Evolutionary conservation across 73 alveolate genomes (phyloP).

Genomic region (Paramecium biaurelia): DNA sequence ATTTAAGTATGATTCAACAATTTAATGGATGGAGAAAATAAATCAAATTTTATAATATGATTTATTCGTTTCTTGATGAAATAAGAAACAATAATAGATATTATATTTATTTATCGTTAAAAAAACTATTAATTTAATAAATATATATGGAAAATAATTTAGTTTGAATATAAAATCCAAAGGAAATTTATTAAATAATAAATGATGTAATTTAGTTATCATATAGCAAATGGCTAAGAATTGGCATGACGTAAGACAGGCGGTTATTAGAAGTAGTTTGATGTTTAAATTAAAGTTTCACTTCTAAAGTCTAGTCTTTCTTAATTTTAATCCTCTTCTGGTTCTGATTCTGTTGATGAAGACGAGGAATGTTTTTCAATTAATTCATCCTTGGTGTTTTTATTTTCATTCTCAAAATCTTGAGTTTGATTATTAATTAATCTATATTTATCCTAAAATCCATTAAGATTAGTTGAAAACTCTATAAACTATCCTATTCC

Average conservation of each 20-base stretch:
- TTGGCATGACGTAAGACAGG: neutral
- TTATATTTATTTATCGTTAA: neutral
- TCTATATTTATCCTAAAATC: neutral
- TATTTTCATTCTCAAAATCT: neutral
- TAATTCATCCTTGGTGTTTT: neutral
- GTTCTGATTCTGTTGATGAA: slow-evolving; percentile 42
- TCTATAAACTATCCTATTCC: neutral
- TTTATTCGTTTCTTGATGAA: neutral
- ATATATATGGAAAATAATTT: too few relatives aligned
- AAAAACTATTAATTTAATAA: neutral
- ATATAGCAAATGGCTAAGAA: neutral
- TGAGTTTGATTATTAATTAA: neutral
- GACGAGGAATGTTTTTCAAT: neutral
- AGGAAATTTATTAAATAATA: neutral
- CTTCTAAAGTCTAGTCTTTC: neutral
- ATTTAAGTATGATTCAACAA: neutral
- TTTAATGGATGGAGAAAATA: neutral
- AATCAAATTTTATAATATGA: neutral
- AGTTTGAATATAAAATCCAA: neutral
- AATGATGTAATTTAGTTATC: neutral
- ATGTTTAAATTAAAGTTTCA: neutral
- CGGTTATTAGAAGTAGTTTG: neutral
- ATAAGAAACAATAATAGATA: neutral
- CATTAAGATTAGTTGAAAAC: neutral
- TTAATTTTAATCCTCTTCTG: neutral